Percentiles rank a stretch among this genome's conserved stretches.
Evolutionary conservation across 352 stramenopile species (phyloP).

Genomic region (Phytophthora pseudosyringae): DNA sequence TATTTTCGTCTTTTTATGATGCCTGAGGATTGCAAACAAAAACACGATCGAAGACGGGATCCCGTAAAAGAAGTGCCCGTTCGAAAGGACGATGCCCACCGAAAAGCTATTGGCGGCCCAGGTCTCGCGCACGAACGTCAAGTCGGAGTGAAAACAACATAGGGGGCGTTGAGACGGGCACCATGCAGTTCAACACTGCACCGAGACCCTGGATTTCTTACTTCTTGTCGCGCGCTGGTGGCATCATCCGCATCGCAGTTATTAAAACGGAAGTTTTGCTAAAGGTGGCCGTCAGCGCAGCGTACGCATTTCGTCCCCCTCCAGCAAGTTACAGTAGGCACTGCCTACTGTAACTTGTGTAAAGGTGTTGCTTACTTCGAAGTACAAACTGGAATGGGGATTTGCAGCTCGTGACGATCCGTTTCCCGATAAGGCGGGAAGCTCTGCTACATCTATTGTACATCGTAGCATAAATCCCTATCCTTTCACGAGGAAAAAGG

Average conservation of each 20-base stretch:
- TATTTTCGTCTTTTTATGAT: too few species aligned
- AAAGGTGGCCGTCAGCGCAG: background rate
- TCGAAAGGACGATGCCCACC: constrained; percentile 11
- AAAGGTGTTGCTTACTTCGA: constrained; percentile 3
- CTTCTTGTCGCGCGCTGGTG: background rate
- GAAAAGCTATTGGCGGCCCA: constrained; percentile 3
- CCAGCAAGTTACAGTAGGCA: too few species aligned
- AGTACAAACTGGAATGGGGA: background rate
- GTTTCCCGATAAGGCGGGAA: background rate
- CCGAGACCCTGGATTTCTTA: background rate
- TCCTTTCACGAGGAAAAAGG: too few species aligned
- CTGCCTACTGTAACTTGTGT: background rate
- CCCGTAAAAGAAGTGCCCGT: constrained; percentile 4
- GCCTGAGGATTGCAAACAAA: constrained; percentile 2
- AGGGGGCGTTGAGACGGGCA: constrained; percentile 5
- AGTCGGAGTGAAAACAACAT: background rate
- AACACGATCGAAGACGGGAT: constrained; percentile 2
- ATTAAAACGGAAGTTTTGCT: background rate
- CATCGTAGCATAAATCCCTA: too few species aligned
- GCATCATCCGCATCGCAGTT: too few species aligned
- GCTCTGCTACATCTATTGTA: too few species aligned
- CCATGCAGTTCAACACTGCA: background rate
- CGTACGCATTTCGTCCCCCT: background rate
- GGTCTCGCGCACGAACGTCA: background rate
- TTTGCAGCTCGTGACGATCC: background rate